Evolutionary conservation across 1,284 basidiomycete species (phyloP).

Genomic region (Mycena citricolor): DNA sequence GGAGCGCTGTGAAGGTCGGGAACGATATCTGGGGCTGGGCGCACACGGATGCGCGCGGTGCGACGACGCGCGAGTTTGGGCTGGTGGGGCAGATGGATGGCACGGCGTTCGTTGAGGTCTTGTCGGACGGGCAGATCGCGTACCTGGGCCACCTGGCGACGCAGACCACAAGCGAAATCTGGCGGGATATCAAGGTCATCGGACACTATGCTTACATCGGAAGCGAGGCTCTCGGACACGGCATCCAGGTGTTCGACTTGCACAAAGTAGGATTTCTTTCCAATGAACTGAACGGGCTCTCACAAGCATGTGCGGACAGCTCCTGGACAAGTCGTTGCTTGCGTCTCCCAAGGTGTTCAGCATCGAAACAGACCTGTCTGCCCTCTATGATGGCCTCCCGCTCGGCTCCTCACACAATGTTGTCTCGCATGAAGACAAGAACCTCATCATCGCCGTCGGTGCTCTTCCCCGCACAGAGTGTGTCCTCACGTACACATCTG

Average conservation of each 20-base stretch:
- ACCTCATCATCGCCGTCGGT: conserved; percentile 21
- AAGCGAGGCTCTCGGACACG: conserved; percentile 17
- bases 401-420: conserved; percentile 12
- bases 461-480: conserved; percentile 7
- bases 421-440: conserved; percentile 9
- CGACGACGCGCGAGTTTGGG: conserved; percentile 16
- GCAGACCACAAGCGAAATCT: conserved; percentile 12
- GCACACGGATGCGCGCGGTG: conserved; percentile 9
- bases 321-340: conserved; percentile 6
- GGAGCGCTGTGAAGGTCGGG: conserved; percentile 8
- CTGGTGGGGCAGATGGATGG: conserved; percentile 22
- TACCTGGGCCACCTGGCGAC: conserved; percentile 20
- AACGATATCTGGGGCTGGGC: conserved; percentile 24
- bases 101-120: conserved; percentile 21
- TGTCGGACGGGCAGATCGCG: conserved; percentile 12
- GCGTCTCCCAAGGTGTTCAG: conserved; percentile 9
- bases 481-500: neutral
- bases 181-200: conserved; percentile 22
- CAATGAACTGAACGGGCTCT: no score
- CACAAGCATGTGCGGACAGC: no score
- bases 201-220: conserved; percentile 20
- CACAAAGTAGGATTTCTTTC: no score
- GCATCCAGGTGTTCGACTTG: conserved; percentile 22
- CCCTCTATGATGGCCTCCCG: conserved; percentile 11
- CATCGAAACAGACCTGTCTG: conserved; percentile 12